Base-by-base conservation (phyloP, 768 basidiomycete species). In the Candolleomyces efflorescens region DNA sequence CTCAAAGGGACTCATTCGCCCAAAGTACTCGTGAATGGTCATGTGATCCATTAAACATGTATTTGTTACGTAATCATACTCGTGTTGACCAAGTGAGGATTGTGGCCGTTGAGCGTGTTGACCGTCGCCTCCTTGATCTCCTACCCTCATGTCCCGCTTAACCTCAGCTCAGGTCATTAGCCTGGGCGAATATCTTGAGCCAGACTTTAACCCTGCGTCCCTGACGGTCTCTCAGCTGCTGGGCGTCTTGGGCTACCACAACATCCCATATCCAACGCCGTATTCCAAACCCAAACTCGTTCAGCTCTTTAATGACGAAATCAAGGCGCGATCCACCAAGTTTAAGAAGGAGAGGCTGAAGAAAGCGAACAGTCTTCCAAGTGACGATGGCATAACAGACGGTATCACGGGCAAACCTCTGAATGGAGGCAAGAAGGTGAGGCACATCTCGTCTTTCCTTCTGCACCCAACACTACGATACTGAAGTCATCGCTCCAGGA, bases 141-240 rank as follows among this genome's bases (percentile, higher is more conserved):
- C 50, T 44, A 56, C 60, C 49, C 22, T 20, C 32, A 91, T 91
- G 90, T 90, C 90, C 66, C 82, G 85, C 61, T 71, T 90, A 61
- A 91, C 89, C n/a, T 78, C 91, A 26, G 79, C 88, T 2, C 86
- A 94, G 70, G 76, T 94, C 54, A 86, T 94, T 64, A 76, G 70
- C 20, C 72, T 79, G 32, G 92, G 90, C 65, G 83, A 89, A 70
- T 94, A 94, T 70, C 84, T 94, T 59, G 79, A 90, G 59, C 81
- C 83, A 10, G 84, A 87, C 66, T 94, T 92, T 55, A 85, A 94
- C 62, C 85, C 92, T 17, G 60, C 79, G 1, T 72, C 80, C 2
- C 80, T 94, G 54, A 94, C 91, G 0, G 83, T 93, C 24, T 81
- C 90, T n/a, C 90, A 93, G 65, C 77, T 94, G 5, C 79, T 90